A percentile compares a stretch with the other conserved stretches of the same genome.
These are phyloP conservation scores for Beauveria rudraprayagi DNA, from an alignment of 2,329 filamentous ascomycete species.

Conservation along the genomic window DNA sequence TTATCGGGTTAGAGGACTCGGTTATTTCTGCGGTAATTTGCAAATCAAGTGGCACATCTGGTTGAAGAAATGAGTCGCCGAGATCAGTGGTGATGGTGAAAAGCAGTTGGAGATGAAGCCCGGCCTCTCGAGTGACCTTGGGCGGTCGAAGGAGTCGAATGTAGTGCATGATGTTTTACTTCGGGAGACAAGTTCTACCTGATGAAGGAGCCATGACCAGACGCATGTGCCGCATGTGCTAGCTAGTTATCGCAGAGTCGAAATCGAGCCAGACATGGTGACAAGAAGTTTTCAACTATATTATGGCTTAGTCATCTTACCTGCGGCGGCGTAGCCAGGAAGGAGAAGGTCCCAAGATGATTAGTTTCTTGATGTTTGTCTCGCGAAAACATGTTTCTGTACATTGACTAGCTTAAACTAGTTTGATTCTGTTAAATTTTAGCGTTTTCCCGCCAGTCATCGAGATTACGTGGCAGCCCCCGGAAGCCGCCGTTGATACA, in stretches of 20 bases:
- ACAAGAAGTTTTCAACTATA: not conserved
- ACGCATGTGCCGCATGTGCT: not conserved
- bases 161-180: slow-evolving; percentile 43
- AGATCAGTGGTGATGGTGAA: slow-evolving; percentile 51
- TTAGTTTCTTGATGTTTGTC: not conserved
- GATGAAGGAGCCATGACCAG: not conserved
- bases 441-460: not conserved
- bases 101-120: slow-evolving; percentile 32
- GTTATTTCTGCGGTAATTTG: slow-evolving; percentile 25
- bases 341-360: too few relatives aligned
- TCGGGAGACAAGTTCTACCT: fast-evolving
- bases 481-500: slow-evolving; percentile 14
- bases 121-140: slow-evolving; percentile 23
- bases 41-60: slow-evolving; percentile 36
- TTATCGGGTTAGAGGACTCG: slow-evolving; percentile 15
- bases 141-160: slow-evolving; percentile 45
- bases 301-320: slow-evolving; percentile 4
- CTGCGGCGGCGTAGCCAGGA: not conserved
- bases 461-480: not conserved
- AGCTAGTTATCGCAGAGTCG: not conserved
- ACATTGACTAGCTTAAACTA: too few relatives aligned
- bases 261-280: not conserved
- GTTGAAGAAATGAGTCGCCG: slow-evolving; percentile 46
- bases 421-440: too few relatives aligned
- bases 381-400: not conserved